Base-by-base conservation (phyloP, 495 filamentous ascomycete genomes). In the Letharia lupina region DNA sequence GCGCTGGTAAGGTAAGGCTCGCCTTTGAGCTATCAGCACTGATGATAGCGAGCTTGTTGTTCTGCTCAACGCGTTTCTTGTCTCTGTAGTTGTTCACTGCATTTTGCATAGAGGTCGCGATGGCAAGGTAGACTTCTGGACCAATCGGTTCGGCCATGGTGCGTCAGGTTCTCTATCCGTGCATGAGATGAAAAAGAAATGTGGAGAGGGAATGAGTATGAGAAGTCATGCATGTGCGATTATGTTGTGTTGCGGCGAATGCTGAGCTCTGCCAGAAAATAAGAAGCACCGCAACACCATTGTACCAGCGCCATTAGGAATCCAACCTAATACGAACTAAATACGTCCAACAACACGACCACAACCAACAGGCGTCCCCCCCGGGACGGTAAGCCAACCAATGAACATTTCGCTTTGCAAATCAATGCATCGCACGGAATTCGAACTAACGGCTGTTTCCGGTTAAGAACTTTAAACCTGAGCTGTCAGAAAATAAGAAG, bases 51-150 rank as follows among this genome's bases (percentile, higher is more conserved):
- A 65, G 13, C 23, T 65, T 65, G 0, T 44, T 7, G 1, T 44
- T 37, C 42, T 41, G 41, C 20, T 60, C 42, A 0, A 18, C 40
- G 9, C 47, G 42, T 48, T 39, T 41, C 31, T 65, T 60, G 31
- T 60, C 41, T 48, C 28, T 65, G 40, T 65, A 50, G 15, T 37
- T 60, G 28, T 58, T 35, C 13, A 65, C 11, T 13, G n/a, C 31
- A 45, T 37, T 28, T 0, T 23, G 41, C 20, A 45, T 7, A 18
- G 33, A 20, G 20, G 40, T 4, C 11, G 63, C 63, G 41, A 65
- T 60, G 33, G 63, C 54, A 18, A 65, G 54, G 41, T 65, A 65
- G 41, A 9, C 56, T 39, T 65, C 63, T 59, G 63, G 63, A 40
- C 54, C 42, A 33, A 65, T 48, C 0, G 63, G 63, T 60, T 65